phyloP scores from a whole-genome alignment of 106 monocot genomes.

The Platanthera guangdongensis region DNA sequence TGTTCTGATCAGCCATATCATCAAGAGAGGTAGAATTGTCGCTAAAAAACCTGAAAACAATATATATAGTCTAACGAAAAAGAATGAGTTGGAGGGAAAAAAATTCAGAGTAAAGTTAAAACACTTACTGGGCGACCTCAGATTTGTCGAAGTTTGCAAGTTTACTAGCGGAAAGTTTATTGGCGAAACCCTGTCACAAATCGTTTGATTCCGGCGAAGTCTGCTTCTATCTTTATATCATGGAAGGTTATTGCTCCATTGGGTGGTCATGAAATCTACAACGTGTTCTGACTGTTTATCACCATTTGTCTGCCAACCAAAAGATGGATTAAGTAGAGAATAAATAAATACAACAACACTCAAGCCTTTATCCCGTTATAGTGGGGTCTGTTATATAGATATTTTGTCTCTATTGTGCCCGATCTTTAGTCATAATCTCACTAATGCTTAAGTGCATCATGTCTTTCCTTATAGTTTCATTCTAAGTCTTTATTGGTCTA shows the following conservation, averaged over 20 bases:
- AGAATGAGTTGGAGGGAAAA: neutral
- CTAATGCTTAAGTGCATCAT: too few species aligned
- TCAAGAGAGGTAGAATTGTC: neutral
- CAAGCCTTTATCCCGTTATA: neutral
- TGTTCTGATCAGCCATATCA: neutral
- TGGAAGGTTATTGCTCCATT: constrained; percentile 28
- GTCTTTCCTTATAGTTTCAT: too few species aligned
- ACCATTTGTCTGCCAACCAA: constrained; percentile 57
- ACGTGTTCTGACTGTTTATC: constrained; percentile 47
- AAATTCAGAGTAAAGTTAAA: neutral
- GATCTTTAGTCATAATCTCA: too few species aligned
- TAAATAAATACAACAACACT: neutral
- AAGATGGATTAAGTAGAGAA: constrained; percentile 1
- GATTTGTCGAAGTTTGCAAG: neutral
- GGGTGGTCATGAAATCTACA: constrained; percentile 29
- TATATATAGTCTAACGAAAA: neutral
- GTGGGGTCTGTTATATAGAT: too few species aligned
- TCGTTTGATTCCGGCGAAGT: constrained; percentile 55
- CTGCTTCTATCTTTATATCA: constrained; percentile 27
- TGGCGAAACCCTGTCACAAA: constrained; percentile 49
- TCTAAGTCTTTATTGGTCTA: too few species aligned
- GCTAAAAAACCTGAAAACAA: neutral
- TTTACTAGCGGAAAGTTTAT: constrained; percentile 12
- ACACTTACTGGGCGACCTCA: neutral
- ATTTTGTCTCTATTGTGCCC: too few species aligned